Evolutionary conservation across 2,329 filamentous ascomycete genomes (phyloP).

Genomic region (Dissoconium aciculare): DNA sequence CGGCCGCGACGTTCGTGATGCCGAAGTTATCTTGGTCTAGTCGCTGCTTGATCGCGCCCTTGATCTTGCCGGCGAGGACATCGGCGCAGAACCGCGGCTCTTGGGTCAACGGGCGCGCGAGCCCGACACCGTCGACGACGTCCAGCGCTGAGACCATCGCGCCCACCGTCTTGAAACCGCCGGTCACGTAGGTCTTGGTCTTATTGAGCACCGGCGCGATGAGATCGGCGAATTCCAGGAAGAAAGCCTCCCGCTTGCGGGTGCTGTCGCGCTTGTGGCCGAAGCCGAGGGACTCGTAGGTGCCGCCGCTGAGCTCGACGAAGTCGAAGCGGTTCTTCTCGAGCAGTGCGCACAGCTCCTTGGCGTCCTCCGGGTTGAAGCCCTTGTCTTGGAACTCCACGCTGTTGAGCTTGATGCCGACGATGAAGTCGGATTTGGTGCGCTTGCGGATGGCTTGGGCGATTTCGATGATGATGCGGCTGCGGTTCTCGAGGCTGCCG

Average conservation of each 20-base stretch:
- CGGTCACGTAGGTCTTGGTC: constrained; percentile 46
- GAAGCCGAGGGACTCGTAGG: constrained; percentile 41
- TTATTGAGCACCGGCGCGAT: constrained; percentile 36
- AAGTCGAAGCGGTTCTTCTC: constrained; percentile 40
- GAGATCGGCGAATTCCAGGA: constrained; percentile 44
- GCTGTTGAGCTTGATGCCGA: constrained; percentile 45
- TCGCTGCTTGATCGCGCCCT: constrained; percentile 33
- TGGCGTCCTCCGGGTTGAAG: constrained; percentile 37
- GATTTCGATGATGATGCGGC: constrained; percentile 29
- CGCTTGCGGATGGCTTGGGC: constrained; percentile 26
- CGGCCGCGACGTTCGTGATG: constrained; percentile 32
- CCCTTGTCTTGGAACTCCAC: constrained; percentile 41
- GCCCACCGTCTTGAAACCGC: constrained; percentile 39
- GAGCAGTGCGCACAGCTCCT: constrained; percentile 22
- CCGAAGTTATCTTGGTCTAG: constrained; percentile 39
- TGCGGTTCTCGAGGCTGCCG: constrained; percentile 29
- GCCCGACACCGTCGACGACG: constrained; percentile 44
- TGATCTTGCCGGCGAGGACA: constrained; percentile 33
- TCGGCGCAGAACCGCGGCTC: constrained; percentile 35
- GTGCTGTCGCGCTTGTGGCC: constrained; percentile 25
- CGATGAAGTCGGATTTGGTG: constrained; percentile 28
- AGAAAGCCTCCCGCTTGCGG: constrained; percentile 40
- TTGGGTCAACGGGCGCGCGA: constrained; percentile 40
- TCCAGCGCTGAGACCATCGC: constrained; percentile 44
- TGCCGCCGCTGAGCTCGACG: constrained; percentile 46